These are phyloP conservation scores for Penicillium sp. DNA, from an alignment of 2,329 filamentous ascomycete species.

Conservation along the genomic window DNA sequence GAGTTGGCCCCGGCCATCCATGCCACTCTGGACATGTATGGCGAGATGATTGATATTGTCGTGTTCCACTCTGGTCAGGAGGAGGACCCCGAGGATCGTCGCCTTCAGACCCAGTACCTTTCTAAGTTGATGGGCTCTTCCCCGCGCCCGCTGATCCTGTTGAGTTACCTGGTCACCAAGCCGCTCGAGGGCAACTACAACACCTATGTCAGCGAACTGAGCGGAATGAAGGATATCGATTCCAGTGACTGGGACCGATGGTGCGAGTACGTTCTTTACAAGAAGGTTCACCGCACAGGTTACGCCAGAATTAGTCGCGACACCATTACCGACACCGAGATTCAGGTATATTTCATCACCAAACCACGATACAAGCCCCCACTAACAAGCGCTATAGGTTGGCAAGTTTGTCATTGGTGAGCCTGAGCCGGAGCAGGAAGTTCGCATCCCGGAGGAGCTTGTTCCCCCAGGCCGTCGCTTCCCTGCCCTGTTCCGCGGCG, in stretches of 20 bases:
- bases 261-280: slow-evolving; percentile 99
- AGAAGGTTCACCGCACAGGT: slow-evolving; percentile 75
- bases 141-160: slow-evolving; percentile 72
- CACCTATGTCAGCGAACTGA: slow-evolving; percentile 79
- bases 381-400: slow-evolving; percentile 47
- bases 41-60: slow-evolving; percentile 82
- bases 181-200: slow-evolving; percentile 94
- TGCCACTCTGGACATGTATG: slow-evolving; percentile 92
- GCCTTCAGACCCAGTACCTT: slow-evolving; percentile 81
- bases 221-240: slow-evolving; percentile 94
- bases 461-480: slow-evolving; percentile 76
- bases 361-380: slow-evolving; percentile 2
- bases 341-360: slow-evolving; percentile 60
- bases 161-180: slow-evolving; percentile 89
- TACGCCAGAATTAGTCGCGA: slow-evolving; percentile 85
- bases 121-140: slow-evolving; percentile 81
- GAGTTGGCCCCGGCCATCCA: slow-evolving; percentile 95
- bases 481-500: slow-evolving; percentile 74
- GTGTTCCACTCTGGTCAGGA: slow-evolving; percentile 99
- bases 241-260: slow-evolving; percentile 90
- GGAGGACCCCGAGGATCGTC: slow-evolving; percentile 86
- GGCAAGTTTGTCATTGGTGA: slow-evolving; percentile 88
- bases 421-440: slow-evolving; percentile 58
- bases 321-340: slow-evolving; percentile 94
- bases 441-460: slow-evolving; percentile 65